Base-by-base conservation (phyloP, 2,329 filamentous ascomycete species). In the Shiraia sp. region DNA sequence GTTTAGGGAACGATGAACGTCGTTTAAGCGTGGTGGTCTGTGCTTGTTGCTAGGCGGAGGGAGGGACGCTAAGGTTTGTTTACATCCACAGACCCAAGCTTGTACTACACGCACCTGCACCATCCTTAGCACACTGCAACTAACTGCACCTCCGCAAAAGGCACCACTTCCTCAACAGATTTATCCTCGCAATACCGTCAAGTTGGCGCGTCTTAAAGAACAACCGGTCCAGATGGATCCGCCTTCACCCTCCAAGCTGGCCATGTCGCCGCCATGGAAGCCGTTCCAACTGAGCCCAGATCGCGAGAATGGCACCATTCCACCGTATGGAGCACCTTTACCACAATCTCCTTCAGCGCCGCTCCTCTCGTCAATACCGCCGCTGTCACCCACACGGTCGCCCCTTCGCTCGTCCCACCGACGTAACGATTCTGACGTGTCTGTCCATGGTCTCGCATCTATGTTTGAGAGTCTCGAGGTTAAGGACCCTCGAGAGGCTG, bases 401-500 rank as follows among this genome's bases (percentile, higher is more conserved):
- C 61, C 61, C 9, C 40, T 59, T 15, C 48, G 59, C 12, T 19
- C 22, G 2, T 52, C 52, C 32, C 65, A 67, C 43, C 47, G 59
- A 14, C 58, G 69, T 23, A 70, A 62, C 44, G 65, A 66, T 47
- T 71, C 66, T 14, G 65, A 69, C 28, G 55, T 65, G 14, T 65
- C 63, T 19, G 69, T 71, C 12, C 65, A 65, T 27, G 72, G 72
- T 28, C 69, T 78, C 60, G 85, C 88, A 49, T 83, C 81, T 60
- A 86, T 87, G 67, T 88, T 89, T 69, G 87, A 89, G 72, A 80
- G 76, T 42, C 75, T 89, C 25, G 79, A 84, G 42, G 71, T 78
- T 42, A 72, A 73, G 59, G 75, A 78, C 56, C 66, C 67, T 40
- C 69, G 74, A 34, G 72, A 75, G 53, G 64, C 68, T 47, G 68